phyloP scores from a whole-genome alignment of 2,329 filamentous ascomycete genomes.

The Clarireedia monteithiana region DNA sequence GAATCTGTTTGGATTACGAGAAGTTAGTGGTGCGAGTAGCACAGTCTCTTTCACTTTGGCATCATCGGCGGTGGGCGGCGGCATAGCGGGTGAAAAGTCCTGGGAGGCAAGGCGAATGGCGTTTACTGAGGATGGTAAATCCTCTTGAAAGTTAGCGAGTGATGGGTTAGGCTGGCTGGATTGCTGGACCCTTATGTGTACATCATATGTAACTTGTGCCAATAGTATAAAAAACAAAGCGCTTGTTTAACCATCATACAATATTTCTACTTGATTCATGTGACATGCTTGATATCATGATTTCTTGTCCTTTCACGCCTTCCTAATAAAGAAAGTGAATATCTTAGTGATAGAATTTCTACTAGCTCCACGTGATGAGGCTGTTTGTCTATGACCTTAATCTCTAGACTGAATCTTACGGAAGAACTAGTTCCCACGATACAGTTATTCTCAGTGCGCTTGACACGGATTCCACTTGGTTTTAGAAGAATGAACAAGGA shows the following conservation, averaged over 20 bases:
- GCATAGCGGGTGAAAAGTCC: slow-evolving; percentile 22
- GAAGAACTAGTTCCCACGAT: too few relatives aligned
- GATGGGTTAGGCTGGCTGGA: background rate
- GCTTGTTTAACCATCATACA: background rate
- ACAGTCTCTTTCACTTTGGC: slow-evolving; percentile 10
- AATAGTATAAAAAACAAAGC: background rate
- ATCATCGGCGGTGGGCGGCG: slow-evolving; percentile 9
- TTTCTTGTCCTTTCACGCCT: too few relatives aligned
- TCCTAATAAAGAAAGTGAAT: too few relatives aligned
- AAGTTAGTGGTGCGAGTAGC: slow-evolving; percentile 6
- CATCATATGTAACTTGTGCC: background rate
- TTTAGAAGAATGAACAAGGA: too few relatives aligned
- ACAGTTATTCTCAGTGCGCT: too few relatives aligned
- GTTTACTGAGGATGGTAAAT: slow-evolving; percentile 15
- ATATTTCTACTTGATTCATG: too few relatives aligned
- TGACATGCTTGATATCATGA: too few relatives aligned
- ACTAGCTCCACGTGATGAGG: too few relatives aligned
- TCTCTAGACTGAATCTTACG: too few relatives aligned
- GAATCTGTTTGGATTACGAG: slow-evolving; percentile 21
- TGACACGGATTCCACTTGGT: too few relatives aligned
- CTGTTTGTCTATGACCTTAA: too few relatives aligned
- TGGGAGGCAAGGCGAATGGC: slow-evolving; percentile 22
- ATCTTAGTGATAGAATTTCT: too few relatives aligned
- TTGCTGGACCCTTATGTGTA: background rate
- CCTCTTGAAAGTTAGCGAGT: background rate